Base-by-base conservation (phyloP, 352 stramenopile species). In the Pythium grandisporangium region DNA sequence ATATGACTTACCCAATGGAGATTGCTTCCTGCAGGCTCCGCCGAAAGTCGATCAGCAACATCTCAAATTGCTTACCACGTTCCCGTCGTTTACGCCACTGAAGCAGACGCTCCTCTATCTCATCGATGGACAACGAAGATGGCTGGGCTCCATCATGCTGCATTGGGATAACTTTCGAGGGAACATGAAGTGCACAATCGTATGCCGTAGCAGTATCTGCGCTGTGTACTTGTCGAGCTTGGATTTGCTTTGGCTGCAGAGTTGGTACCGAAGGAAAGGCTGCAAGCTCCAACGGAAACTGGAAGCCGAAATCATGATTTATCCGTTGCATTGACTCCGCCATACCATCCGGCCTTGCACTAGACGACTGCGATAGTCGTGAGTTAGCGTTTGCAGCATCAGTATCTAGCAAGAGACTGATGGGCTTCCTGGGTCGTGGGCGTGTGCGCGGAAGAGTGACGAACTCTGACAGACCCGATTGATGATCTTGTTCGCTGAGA, bases 351-450 rank as follows among this genome's bases (percentile, higher is more conserved):
- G n/a, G n/a, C n/a, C n/a, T n/a, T n/a, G n/a, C n/a, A n/a, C n/a
- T n/a, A n/a, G n/a, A n/a, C 25, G 4, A 17, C 21, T 21, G 10
- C 19, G 36, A 17, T 39, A 23, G 11, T 19, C 30, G 22, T 14
- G 5, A 22, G 42, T 35, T 16, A 20, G 14, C 24, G 11, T 41
- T 4, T 10, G 24, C 2, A 0, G 39, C 20, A 4, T 35, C 42
- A 19, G n/a, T 29, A 3, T 53, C 34, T 1, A 64, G 16, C 0
- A 73, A 51, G 6, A 70, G 40, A 30, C 63, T 59, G 22, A 73
- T 41, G 0, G 63, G 48, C 29, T 61, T 64, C n/a, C 63, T 51
- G 5, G 63, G 63, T 30, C 50, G 59, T 27, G 63, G 63, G 6
- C 63, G 55, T 29, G 51, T 62, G 38, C 42, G 36, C 13, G 49